Evolutionary conservation across 2,329 filamentous ascomycete species (phyloP).

Genomic region (Daldinia sp.): DNA sequence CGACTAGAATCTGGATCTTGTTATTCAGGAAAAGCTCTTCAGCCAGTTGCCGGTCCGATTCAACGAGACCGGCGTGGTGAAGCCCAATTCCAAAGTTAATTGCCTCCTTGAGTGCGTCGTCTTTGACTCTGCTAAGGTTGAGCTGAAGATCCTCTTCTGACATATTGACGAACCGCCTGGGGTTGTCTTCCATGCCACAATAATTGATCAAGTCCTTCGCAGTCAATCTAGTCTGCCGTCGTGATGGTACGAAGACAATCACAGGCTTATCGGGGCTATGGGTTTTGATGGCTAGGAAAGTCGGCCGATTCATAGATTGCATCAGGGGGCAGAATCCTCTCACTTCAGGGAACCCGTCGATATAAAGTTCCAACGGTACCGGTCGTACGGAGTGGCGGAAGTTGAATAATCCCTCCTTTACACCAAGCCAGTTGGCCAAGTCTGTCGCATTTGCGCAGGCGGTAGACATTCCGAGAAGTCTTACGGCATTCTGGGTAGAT

Average conservation of each 20-base stretch:
- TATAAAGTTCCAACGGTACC: conserved; percentile 94
- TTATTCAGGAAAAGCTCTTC: conserved; percentile 97
- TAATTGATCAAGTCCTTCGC: conserved; percentile 97
- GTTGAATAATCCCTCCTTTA: conserved; percentile 95
- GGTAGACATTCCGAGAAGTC: conserved; percentile 97
- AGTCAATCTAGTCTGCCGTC: conserved; percentile 91
- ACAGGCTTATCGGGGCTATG: conserved; percentile 97
- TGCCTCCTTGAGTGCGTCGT: conserved; percentile 91
- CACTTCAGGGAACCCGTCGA: conserved; percentile 95
- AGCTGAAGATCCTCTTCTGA: conserved; percentile 91
- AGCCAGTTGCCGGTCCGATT: conserved; percentile 88
- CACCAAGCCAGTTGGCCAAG: conserved; percentile 94
- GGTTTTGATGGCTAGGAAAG: conserved; percentile 93
- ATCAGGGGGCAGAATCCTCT: conserved; percentile 96
- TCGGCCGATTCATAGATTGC: conserved; percentile 99
- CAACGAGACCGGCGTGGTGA: conserved; percentile 95
- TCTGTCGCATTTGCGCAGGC: conserved; percentile 96
- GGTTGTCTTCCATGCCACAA: conserved; percentile 98
- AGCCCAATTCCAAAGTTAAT: conserved; percentile 96
- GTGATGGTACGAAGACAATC: conserved; percentile 96
- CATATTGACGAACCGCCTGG: conserved; percentile 90
- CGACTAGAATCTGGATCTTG: conserved; percentile 96
- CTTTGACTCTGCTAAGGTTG: conserved; percentile 89
- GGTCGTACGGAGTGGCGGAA: conserved; percentile 97
- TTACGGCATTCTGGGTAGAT: conserved; percentile 87